Evolutionary conservation across 2,329 filamentous ascomycete genomes (phyloP).

Genomic region (Akanthomyces lecanii): DNA sequence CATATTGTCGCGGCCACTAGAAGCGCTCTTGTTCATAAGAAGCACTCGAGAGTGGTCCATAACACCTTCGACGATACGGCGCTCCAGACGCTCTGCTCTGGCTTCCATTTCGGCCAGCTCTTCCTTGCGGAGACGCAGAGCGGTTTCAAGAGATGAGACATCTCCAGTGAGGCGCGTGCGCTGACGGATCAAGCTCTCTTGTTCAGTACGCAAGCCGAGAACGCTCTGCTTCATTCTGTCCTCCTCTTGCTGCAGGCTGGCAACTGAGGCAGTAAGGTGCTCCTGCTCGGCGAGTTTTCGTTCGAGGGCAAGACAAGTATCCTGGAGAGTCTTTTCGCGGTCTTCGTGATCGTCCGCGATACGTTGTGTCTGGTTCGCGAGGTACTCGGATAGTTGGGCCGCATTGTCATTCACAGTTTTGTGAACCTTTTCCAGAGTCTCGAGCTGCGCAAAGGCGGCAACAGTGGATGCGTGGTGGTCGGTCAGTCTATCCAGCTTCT

Average conservation of each 20-base stretch:
- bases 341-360: slow-evolving; percentile 74
- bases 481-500: slow-evolving; percentile 28
- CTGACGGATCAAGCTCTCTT: slow-evolving; percentile 71
- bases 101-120: slow-evolving; percentile 88
- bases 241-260: slow-evolving; percentile 48
- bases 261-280: slow-evolving; percentile 54
- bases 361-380: slow-evolving; percentile 69
- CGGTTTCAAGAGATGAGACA: slow-evolving; percentile 86
- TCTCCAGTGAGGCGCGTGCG: slow-evolving; percentile 80
- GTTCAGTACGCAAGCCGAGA: slow-evolving; percentile 58
- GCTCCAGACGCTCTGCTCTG: slow-evolving; percentile 83
- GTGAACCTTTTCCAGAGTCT: slow-evolving; percentile 84
- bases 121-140: slow-evolving; percentile 80
- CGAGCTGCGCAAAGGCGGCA: slow-evolving; percentile 69
- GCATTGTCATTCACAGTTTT: slow-evolving; percentile 81
- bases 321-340: slow-evolving; percentile 73
- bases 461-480: slow-evolving; percentile 57
- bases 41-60: slow-evolving; percentile 93
- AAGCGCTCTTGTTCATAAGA: slow-evolving; percentile 66
- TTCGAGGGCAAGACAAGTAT: slow-evolving; percentile 76
- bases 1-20: slow-evolving; percentile 50
- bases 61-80: slow-evolving; percentile 88
- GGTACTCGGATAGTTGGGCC: slow-evolving; percentile 76
- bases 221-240: slow-evolving; percentile 51
- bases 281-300: slow-evolving; percentile 65